Conservation (phyloP, 768 basidiomycete genomes). For the Pisolithus microcarpus region DNA sequence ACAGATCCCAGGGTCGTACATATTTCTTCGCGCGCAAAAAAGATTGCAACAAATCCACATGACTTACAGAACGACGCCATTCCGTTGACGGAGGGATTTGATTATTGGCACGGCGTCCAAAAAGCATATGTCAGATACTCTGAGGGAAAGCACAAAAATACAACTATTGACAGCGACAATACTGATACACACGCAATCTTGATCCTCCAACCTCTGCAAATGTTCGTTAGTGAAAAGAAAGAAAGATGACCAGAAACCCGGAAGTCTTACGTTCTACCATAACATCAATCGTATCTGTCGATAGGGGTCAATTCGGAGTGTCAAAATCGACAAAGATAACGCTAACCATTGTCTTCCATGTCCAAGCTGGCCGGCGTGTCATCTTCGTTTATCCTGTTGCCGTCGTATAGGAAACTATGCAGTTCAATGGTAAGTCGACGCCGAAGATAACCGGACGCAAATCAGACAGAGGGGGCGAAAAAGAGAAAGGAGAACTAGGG, state of each 20-base stretch:
- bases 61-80: neutral
- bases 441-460: neutral
- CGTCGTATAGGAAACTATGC: slow-evolving; percentile 85
- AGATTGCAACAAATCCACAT: neutral
- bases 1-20: no score
- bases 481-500: no score
- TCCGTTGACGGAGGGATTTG: neutral
- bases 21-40: no score
- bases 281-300: slow-evolving; percentile 85
- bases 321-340: slow-evolving; percentile 1
- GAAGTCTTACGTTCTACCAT: slow-evolving; percentile 84
- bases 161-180: slow-evolving; percentile 7
- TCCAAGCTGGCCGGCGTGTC: slow-evolving; percentile 81
- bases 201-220: slow-evolving; percentile 41
- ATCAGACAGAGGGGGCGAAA: neutral
- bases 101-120: neutral
- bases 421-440: neutral
- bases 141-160: neutral
- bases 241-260: neutral
- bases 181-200: slow-evolving; percentile 3
- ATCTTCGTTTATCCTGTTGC: slow-evolving; percentile 75
- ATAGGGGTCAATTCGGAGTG: slow-evolving; percentile 3
- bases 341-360: slow-evolving; percentile 82
- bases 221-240: neutral
- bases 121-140: neutral